Base-by-base conservation (phyloP, 2,329 filamentous ascomycete species). In the Fusarium decemcellulare region DNA sequence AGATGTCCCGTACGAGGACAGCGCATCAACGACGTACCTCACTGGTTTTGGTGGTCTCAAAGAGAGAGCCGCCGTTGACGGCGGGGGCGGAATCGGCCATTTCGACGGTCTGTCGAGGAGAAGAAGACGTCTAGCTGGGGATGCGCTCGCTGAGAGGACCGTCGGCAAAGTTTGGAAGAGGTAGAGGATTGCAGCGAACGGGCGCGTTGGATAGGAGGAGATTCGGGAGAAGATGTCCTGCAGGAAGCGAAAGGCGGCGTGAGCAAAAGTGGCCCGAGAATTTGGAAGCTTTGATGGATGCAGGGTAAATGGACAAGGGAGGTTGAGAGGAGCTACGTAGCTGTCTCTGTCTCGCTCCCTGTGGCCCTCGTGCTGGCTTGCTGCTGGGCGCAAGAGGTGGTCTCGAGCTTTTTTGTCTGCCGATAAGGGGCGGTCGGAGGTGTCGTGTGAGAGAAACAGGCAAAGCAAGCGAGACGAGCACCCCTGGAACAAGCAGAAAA, bases 41-140 rank as follows among this genome's bases (percentile, higher is more conserved):
- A 88, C 86, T 87, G 75, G 78, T 81, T 79, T 86, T 87, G 75
- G 86, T 80, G 70, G 79, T 76, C 70, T 86, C 80, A 67, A 83
- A 66, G 70, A 81, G 78, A 72, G 83, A 81, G 72, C 73, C 80
- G 76, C 84, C 85, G 79, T 86, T 87, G 79, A 79, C 77, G 75
- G 79, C 74, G 32, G 75, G 74, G 61, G 78, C 74, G 70, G 77
- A 61, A 65, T 74, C 72, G 47, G 72, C 70, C 72, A 74, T 74
- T 59, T 72, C 54, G 69, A 69, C 47, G 59, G 39, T 85, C 73
- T 62, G 51, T 46, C 36, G 53, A 46, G 15, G 61, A 63, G 15
- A 16, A 27, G 50, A 63, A 47, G 64, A 7, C 32, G 57, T 52
- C 40, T 55, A n/a, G 46, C 55, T 59, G 56, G 8, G 51, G 48